These are phyloP conservation scores for Austroboletus novae-zelandiae DNA, from an alignment of 1,284 basidiomycete genomes.

Conservation along the genomic window DNA sequence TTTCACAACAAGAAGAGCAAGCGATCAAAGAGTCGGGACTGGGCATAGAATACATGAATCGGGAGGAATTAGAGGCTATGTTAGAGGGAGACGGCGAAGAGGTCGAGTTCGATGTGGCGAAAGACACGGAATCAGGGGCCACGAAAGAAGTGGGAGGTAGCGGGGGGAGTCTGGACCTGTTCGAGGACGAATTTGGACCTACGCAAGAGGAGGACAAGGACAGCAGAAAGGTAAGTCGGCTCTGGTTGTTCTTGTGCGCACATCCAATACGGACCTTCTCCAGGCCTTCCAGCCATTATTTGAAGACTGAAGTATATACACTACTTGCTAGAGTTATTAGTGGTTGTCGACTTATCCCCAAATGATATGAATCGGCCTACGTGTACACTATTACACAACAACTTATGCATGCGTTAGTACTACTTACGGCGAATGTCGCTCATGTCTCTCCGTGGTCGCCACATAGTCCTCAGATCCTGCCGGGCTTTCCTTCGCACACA, in stretches of 20 bases:
- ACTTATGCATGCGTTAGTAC: not conserved
- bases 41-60: conserved; percentile 62
- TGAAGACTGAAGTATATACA: conserved; percentile 46
- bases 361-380: too few relatives aligned
- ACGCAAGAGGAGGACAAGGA: conserved; percentile 41
- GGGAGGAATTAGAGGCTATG: conserved; percentile 59
- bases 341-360: not conserved
- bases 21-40: conserved; percentile 56
- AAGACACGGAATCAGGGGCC: conserved; percentile 1
- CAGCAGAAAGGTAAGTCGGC: conserved; percentile 35
- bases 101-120: conserved; percentile 42
- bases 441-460: conserved; percentile 22
- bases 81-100: conserved; percentile 67
- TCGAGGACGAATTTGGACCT: conserved; percentile 50
- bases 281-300: conserved; percentile 64
- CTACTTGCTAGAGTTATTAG: not conserved
- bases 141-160: conserved; percentile 9
- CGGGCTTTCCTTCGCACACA: conserved; percentile 7
- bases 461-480: conserved; percentile 14
- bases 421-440: conserved; percentile 1
- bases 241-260: not conserved
- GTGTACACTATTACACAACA: too few relatives aligned
- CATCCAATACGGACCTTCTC: not conserved
- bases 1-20: conserved; percentile 51
- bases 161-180: conserved; percentile 34